Conservation (phyloP, 345 rosid species). For the Carallia brachiata region DNA sequence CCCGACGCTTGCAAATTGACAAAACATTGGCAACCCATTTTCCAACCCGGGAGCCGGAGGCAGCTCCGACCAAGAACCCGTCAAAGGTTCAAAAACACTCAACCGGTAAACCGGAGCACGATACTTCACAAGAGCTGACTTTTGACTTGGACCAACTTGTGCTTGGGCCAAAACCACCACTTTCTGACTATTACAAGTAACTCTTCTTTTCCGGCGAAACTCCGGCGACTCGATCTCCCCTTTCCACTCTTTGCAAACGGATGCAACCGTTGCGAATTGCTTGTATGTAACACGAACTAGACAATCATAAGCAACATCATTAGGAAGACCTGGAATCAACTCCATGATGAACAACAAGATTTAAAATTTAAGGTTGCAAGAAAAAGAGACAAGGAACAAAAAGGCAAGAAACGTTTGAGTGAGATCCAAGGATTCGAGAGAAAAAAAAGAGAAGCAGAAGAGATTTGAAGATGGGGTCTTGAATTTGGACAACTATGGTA, state of each 20-base stretch:
- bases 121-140: constrained; percentile 25
- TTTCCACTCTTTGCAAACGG: constrained; percentile 63
- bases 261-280: constrained; percentile 38
- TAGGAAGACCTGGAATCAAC: constrained; percentile 57
- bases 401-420: no score
- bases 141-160: constrained; percentile 25
- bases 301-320: constrained; percentile 61
- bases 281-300: constrained; percentile 46
- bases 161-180: constrained; percentile 61
- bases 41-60: constrained; percentile 51
- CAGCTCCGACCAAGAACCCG: constrained; percentile 54
- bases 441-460: no score
- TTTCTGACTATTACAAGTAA: constrained; percentile 36
- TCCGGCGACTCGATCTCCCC: constrained; percentile 44
- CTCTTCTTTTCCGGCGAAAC: constrained; percentile 38
- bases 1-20: constrained; percentile 53
- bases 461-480: no score
- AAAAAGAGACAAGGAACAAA: no score
- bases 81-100: constrained; percentile 45
- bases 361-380: no score
- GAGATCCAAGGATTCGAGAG: no score
- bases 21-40: constrained; percentile 59
- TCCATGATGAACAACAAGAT: constrained; percentile 38
- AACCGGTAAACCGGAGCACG: constrained; percentile 38
- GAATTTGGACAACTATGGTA: no score